phyloP scores from a whole-genome alignment of 495 filamentous ascomycete genomes.

The Tuber calosporum region DNA sequence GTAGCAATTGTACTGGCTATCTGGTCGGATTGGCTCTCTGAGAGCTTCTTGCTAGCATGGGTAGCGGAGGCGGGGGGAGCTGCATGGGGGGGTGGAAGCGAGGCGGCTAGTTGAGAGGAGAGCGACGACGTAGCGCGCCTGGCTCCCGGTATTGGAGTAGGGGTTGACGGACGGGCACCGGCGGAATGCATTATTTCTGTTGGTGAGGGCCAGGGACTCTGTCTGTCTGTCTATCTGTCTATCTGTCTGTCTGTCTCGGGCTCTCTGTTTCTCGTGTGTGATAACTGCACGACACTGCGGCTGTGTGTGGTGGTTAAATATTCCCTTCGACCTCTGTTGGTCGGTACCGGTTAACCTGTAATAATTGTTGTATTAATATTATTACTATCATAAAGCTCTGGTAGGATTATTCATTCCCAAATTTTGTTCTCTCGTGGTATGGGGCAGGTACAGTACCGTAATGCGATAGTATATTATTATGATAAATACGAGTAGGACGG shows the following conservation, averaged over 20 bases:
- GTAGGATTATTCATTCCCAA: background rate
- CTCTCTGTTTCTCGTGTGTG: background rate
- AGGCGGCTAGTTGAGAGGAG: constrained; percentile 35
- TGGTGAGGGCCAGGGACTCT: background rate
- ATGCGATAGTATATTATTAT: background rate
- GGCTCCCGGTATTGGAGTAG: constrained; percentile 17
- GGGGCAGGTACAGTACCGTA: background rate
- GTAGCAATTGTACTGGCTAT: background rate
- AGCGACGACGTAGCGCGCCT: constrained; percentile 27
- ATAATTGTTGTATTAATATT: background rate
- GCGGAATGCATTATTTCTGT: constrained; percentile 27
- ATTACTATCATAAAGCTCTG: background rate
- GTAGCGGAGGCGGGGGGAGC: constrained; percentile 13
- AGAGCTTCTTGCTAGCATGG: constrained; percentile 6
- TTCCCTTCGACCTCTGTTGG: background rate
- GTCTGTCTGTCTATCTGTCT: background rate
- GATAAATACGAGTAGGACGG: background rate
- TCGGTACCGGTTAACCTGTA: background rate
- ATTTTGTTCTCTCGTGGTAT: background rate
- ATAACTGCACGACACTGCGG: background rate
- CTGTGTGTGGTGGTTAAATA: background rate
- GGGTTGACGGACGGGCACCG: constrained; percentile 9
- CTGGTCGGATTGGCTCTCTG: background rate
- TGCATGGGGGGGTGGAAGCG: constrained; percentile 5
- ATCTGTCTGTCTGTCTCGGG: too few relatives aligned